Percentiles rank a stretch among this genome's conserved stretches.
These are phyloP conservation scores for Microdochium nivale DNA, from an alignment of 2,329 filamentous ascomycete species.

Conservation along the genomic window DNA sequence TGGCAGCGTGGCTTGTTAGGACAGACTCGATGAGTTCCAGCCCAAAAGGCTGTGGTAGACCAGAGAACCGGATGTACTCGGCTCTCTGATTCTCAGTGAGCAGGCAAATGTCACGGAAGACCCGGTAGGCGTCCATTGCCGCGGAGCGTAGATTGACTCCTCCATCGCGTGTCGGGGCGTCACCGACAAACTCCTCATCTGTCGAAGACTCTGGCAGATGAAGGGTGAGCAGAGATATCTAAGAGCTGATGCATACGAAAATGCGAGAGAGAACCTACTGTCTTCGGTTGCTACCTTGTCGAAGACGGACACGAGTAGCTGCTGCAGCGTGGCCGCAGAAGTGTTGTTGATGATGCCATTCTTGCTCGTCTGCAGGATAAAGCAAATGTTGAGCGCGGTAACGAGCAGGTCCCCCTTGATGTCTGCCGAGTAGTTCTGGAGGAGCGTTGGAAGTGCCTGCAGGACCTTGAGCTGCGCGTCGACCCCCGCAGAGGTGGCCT, in stretches of 20 bases:
- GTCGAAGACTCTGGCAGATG: conserved; percentile 40
- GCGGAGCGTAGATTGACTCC: conserved; percentile 61
- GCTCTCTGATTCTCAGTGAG: conserved; percentile 78
- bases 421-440: conserved; percentile 83
- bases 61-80: conserved; percentile 71
- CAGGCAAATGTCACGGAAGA: conserved; percentile 85
- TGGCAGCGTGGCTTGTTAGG: conserved; percentile 71
- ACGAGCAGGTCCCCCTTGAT: conserved; percentile 75
- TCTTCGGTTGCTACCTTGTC: conserved; percentile 84
- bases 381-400: conserved; percentile 81
- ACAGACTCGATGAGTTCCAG: conserved; percentile 89
- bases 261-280: conserved; percentile 40
- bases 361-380: conserved; percentile 83
- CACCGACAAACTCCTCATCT: conserved; percentile 51
- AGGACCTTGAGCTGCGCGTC: conserved; percentile 95
- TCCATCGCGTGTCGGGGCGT: conserved; percentile 59
- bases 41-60: conserved; percentile 73
- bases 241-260: conserved; percentile 34
- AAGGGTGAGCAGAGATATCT: conserved; percentile 54
- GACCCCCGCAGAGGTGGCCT: conserved; percentile 70
- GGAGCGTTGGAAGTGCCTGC: conserved; percentile 77
- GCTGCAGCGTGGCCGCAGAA: conserved; percentile 90
- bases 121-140: conserved; percentile 76
- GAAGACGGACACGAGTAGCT: conserved; percentile 85
- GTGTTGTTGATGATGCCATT: conserved; percentile 92